Conservation (phyloP, 371 early-diverging fungal genomes). For the Mucor circinelloides region DNA sequence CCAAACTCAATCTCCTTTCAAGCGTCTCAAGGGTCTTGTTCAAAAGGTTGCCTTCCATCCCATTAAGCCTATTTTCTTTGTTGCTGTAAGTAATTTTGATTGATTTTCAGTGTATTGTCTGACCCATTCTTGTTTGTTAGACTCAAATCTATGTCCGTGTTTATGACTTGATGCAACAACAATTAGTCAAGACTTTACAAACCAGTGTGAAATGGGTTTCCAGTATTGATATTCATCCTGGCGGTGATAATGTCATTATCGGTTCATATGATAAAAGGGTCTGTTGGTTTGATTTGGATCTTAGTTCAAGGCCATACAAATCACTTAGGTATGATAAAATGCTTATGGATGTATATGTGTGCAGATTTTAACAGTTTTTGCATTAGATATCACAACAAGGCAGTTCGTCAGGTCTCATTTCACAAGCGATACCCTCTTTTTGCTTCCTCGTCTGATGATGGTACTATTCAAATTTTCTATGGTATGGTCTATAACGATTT, state of each 20-base stretch:
- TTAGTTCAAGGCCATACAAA: conserved; percentile 90
- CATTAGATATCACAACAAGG: conserved; percentile 79
- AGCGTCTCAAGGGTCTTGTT: conserved; percentile 83
- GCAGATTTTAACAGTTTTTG: neutral
- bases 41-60: conserved; percentile 95
- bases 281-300: conserved; percentile 96
- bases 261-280: conserved; percentile 94
- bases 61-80: conserved; percentile 87
- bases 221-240: conserved; percentile 91
- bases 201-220: conserved; percentile 94
- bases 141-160: conserved; percentile 92
- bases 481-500: conserved; percentile 96
- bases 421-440: conserved; percentile 93
- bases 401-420: conserved; percentile 87
- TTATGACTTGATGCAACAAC: conserved; percentile 90
- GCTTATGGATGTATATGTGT: neutral
- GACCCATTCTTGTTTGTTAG: conserved; percentile 29
- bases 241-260: conserved; percentile 90
- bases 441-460: conserved; percentile 93
- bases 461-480: conserved; percentile 93
- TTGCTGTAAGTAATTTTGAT: conserved; percentile 65
- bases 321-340: conserved; percentile 64
- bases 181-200: conserved; percentile 77
- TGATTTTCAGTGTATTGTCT: neutral
- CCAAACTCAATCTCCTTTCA: conserved; percentile 90